phyloP scores from a whole-genome alignment of 768 basidiomycete genomes.

The Tulasnella sp. region DNA sequence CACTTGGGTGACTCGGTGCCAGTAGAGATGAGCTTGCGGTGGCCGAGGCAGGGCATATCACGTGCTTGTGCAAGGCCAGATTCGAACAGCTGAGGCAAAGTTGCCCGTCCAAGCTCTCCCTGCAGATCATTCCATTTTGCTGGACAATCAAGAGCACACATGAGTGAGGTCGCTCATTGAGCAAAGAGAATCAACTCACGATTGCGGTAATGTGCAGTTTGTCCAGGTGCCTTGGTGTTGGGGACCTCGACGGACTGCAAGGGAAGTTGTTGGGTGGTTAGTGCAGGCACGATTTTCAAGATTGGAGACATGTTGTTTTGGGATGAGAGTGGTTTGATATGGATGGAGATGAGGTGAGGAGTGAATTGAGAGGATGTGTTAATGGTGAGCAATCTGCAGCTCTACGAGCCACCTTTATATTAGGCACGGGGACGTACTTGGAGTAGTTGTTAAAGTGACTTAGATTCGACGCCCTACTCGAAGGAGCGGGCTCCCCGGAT shows the following conservation, averaged over 20 bases:
- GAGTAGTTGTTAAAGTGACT: no score
- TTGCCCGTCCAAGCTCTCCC: conserved; percentile 13
- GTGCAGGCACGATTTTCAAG: not conserved
- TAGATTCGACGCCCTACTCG: no score
- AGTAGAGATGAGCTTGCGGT: conserved; percentile 52
- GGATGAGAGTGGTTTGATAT: no score
- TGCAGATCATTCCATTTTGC: conserved; percentile 16
- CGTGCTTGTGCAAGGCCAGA: conserved; percentile 44
- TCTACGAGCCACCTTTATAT: no score
- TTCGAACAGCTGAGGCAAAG: conserved; percentile 46
- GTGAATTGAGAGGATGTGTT: no score
- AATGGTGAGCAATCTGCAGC: no score
- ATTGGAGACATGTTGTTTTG: no score
- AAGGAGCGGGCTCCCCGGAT: no score
- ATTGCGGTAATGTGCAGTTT: conserved; percentile 16
- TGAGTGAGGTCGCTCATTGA: not conserved
- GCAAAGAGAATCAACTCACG: conserved; percentile 2
- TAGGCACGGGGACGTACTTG: no score
- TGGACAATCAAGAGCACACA: not conserved
- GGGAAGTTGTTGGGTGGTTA: not conserved
- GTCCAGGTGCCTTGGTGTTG: conserved; percentile 13
- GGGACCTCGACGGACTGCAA: conserved; percentile 13
- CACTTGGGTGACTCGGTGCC: conserved; percentile 58
- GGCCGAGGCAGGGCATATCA: conserved; percentile 51
- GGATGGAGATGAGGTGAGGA: not conserved